Evolutionary conservation across 1,284 basidiomycete species (phyloP), one percentile per base, ranked within the genome.

Genomic region (Sporisorium sorghi): DNA sequence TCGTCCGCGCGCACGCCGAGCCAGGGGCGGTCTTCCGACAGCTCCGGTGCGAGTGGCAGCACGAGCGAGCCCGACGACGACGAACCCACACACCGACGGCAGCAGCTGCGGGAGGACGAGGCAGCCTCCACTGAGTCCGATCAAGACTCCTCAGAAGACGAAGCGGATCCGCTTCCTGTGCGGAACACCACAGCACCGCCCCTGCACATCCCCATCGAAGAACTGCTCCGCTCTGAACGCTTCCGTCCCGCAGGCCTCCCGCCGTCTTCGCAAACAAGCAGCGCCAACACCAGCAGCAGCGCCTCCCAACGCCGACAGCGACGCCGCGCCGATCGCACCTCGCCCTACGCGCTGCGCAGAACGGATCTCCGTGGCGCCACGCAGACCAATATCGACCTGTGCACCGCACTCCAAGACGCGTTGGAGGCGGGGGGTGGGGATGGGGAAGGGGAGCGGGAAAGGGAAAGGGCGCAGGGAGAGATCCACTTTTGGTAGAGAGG

Each of bases 171-270:
- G n/a, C n/a, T n/a, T 9, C 19, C 53, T 7, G n/a, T 23, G 9
- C 32, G n/a, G 1, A 51, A 35, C 58, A 42, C 44, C 23, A 24
- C 48, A 15, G 72, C 67, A 11, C 72, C 72, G 0, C 72, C 72
- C 1, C 72, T 66, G 52, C 65, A 60, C 46, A 74, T 67, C 47
- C 72, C 72, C n/a, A 74, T 74, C 52, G 72, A 74, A 40, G 67
- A 64, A 35, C 57, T 74, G 5, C 32, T 74, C 14, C 62, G 63
- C 2, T 49, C 57, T 10, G 67, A 74, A 52, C 43, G 55, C 6
- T 69, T 74, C 23, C 43, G 23, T 2, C 62, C 58, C 5, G 43
- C 55, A 4, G 55, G 66, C 9, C 52, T 58, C 55, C 46, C 19
- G n/a, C n/a, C n/a, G n/a, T n/a, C n/a, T n/a, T n/a, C n/a, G n/a